Percentiles rank a stretch among this genome's conserved stretches.
These are phyloP conservation scores for Gossypium raimondii DNA, from an alignment of 345 rosid genomes.

Conservation along the genomic window DNA sequence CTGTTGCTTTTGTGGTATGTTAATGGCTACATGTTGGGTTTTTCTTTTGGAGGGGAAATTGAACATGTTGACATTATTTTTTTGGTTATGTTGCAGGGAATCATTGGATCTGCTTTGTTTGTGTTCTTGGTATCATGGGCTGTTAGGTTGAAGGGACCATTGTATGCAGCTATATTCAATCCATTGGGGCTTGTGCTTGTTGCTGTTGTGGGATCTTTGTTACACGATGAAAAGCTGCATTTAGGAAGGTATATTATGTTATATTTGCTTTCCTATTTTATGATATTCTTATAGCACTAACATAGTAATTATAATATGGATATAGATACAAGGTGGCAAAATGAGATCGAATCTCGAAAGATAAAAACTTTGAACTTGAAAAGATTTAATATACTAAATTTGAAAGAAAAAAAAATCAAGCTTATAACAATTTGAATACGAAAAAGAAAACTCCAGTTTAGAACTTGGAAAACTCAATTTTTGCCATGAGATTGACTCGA, in stretches of 20 bases:
- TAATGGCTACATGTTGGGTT: too few relatives aligned
- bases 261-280: not conserved
- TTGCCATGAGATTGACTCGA: too few relatives aligned
- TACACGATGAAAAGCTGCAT: constrained; percentile 34
- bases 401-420: too few relatives aligned
- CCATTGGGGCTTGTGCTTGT: constrained; percentile 42
- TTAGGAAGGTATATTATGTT: constrained; percentile 34
- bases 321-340: not conserved
- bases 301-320: too few relatives aligned
- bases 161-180: constrained; percentile 35
- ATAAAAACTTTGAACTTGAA: too few relatives aligned
- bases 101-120: constrained; percentile 29
- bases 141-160: constrained; percentile 33
- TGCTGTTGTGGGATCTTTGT: constrained; percentile 23
- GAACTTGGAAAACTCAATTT: too few relatives aligned
- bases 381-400: too few relatives aligned
- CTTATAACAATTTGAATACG: too few relatives aligned
- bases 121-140: constrained; percentile 26
- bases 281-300: too few relatives aligned
- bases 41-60: not conserved
- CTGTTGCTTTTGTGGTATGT: constrained; percentile 36
- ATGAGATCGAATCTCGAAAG: not conserved
- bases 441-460: not conserved
- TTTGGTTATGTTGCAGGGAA: constrained; percentile 28
- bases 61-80: not conserved